A percentile compares a stretch with the other conserved stretches of the same genome.
These are phyloP conservation scores for Endotrypanum monterogeii DNA, from an alignment of 208 protist genomes.

Conservation along the genomic window DNA sequence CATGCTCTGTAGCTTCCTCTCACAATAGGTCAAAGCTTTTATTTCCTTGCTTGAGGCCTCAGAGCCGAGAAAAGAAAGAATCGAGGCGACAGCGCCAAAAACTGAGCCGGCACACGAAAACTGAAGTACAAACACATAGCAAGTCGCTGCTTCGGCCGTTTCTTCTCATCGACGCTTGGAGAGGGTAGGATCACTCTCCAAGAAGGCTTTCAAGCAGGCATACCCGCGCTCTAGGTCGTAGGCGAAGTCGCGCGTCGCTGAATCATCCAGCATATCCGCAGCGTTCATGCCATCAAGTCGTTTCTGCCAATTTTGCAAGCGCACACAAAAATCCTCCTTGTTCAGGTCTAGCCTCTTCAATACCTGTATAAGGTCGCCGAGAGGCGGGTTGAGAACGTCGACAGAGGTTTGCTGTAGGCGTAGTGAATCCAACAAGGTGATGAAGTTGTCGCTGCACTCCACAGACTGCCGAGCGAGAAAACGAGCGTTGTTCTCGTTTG, in stretches of 20 bases:
- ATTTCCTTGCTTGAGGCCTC: no score
- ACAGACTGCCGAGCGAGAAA: conserved; percentile 72
- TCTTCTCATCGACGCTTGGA: conserved; percentile 3
- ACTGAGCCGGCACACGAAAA: background rate
- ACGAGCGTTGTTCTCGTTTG: conserved; percentile 42
- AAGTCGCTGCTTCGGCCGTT: background rate
- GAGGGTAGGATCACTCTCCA: conserved; percentile 53
- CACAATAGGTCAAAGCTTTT: no score
- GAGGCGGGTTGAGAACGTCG: conserved; percentile 90
- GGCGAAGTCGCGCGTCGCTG: conserved; percentile 82
- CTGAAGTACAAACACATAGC: background rate
- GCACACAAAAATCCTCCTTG: conserved; percentile 60
- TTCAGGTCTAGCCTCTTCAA: conserved; percentile 48
- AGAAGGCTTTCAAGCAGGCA: conserved; percentile 69
- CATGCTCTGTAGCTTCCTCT: background rate
- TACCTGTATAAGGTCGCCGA: conserved; percentile 86
- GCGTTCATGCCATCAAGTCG: conserved; percentile 91
- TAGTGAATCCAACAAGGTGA: conserved; percentile 93
- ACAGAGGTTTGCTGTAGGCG: conserved; percentile 91
- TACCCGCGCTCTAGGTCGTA: conserved; percentile 93
- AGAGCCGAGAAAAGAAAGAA: background rate
- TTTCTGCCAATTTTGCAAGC: conserved; percentile 67
- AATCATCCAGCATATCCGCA: conserved; percentile 84
- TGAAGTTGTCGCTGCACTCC: conserved; percentile 93
- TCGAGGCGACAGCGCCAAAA: background rate